Percentiles rank a stretch among this genome's conserved stretches.
Evolutionary conservation across 176 grass and related monocot species (phyloP).

Genomic region (Cymbopogon citratus): DNA sequence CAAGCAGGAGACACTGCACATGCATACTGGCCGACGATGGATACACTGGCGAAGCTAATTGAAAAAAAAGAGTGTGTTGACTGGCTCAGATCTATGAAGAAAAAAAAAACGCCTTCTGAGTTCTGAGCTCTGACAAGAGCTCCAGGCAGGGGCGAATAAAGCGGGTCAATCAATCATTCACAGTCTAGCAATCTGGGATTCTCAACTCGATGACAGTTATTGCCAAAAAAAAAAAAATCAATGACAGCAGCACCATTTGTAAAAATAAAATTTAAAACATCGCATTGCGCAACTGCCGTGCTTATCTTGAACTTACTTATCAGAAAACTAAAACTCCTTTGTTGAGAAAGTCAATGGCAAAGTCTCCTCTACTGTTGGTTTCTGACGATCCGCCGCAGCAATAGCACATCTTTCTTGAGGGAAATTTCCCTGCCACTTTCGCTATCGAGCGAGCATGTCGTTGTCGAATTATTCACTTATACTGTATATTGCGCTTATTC

Average conservation of each 20-base stretch:
- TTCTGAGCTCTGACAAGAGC: too few species aligned
- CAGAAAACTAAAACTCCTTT: neutral
- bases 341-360: slow-evolving; percentile 3
- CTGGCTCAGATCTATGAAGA: neutral
- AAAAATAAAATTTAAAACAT: neutral
- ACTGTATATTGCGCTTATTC: neutral
- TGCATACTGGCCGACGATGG: neutral
- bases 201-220: neutral
- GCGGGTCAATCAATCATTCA: slow-evolving; percentile 24
- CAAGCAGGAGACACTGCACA: slow-evolving; percentile 37
- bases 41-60: neutral
- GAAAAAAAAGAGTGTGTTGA: slow-evolving; percentile 15
- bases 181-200: neutral
- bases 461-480: neutral
- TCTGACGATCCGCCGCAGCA: neutral
- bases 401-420: neutral
- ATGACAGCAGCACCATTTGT: neutral
- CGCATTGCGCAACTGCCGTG: neutral
- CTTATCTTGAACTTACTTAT: neutral
- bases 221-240: too few species aligned
- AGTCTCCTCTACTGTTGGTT: slow-evolving; percentile 6
- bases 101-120: too few species aligned
- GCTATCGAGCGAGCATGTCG: neutral
- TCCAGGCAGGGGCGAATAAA: slow-evolving; percentile 22
- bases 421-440: slow-evolving; percentile 30